A percentile compares a stretch with the other conserved stretches of the same genome.
These are phyloP conservation scores for Climacium dendroides DNA, from an alignment of 225 moss, liverwort and hornwort genomes.

Conservation along the genomic window DNA sequence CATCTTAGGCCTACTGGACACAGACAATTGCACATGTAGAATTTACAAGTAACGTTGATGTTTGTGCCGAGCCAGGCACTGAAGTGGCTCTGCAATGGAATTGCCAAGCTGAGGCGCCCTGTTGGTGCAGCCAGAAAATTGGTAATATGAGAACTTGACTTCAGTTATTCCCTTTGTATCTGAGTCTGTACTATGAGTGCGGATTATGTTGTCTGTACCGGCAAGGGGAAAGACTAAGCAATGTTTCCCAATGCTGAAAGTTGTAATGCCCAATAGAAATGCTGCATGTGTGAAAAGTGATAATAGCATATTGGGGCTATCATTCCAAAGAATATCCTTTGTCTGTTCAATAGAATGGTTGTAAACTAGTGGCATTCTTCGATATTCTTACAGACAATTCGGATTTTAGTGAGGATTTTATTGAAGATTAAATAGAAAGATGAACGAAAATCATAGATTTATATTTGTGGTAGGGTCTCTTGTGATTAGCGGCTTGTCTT, in stretches of 20 bases:
- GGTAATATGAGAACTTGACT: background rate
- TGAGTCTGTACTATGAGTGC: background rate
- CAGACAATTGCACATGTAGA: background rate
- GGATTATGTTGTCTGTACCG: background rate
- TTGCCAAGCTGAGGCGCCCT: background rate
- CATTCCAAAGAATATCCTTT: background rate
- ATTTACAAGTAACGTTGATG: background rate
- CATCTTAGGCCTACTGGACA: background rate
- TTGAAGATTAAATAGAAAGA: background rate
- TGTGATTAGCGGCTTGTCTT: background rate
- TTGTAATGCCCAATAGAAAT: background rate
- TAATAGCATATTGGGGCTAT: background rate
- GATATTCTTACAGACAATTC: background rate
- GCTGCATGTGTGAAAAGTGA: too few relatives aligned
- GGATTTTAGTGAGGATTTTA: background rate
- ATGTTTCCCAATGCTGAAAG: background rate
- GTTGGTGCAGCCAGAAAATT: slow-evolving; percentile 7
- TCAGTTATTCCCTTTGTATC: background rate
- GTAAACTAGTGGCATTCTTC: background rate
- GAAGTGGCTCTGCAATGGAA: background rate
- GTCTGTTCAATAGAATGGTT: background rate
- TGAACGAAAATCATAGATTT: background rate
- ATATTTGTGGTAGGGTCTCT: background rate
- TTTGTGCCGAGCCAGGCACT: background rate
- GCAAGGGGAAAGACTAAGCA: background rate